phyloP scores from a whole-genome alignment of 1,284 basidiomycete species.

The Marasmius fiardii region DNA sequence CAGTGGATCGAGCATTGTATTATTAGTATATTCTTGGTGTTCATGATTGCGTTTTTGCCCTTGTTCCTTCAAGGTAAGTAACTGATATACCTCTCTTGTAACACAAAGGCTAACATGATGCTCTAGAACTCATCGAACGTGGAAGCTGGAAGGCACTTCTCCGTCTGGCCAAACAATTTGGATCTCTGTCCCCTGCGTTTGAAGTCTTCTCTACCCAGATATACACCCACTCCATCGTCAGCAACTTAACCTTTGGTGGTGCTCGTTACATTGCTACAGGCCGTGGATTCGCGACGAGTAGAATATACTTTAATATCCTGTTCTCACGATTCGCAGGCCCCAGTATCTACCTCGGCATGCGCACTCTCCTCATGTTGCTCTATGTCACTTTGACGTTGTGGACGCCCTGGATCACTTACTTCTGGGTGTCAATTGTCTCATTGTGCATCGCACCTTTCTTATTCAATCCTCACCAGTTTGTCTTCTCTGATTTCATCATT shows the following conservation, averaged over 20 bases:
- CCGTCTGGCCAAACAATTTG: conserved; percentile 89
- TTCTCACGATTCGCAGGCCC: conserved; percentile 97
- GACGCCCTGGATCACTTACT: conserved; percentile 91
- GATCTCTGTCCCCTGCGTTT: conserved; percentile 91
- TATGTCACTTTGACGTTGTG: conserved; percentile 89
- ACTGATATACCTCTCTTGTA: not conserved
- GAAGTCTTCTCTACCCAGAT: conserved; percentile 97
- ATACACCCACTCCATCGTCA: conserved; percentile 92
- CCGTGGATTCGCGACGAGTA: conserved; percentile 92
- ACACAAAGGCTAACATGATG: conserved; percentile 10
- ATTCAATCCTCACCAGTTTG: conserved; percentile 98
- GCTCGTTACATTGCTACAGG: conserved; percentile 99
- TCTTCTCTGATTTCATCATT: conserved; percentile 91
- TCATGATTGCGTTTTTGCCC: conserved; percentile 92
- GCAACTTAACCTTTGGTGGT: conserved; percentile 93
- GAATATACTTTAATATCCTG: conserved; percentile 89
- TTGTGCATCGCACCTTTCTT: conserved; percentile 91
- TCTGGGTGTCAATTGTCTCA: conserved; percentile 89
- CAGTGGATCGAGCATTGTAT: conserved; percentile 94
- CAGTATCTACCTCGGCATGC: conserved; percentile 93
- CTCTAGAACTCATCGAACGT: conserved; percentile 84
- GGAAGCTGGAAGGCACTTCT: conserved; percentile 86
- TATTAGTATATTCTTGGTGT: conserved; percentile 94
- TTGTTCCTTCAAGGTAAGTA: conserved; percentile 88
- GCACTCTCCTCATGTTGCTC: conserved; percentile 85